phyloP scores from a whole-genome alignment of 768 basidiomycete genomes.

The Mycena rebaudengoi region DNA sequence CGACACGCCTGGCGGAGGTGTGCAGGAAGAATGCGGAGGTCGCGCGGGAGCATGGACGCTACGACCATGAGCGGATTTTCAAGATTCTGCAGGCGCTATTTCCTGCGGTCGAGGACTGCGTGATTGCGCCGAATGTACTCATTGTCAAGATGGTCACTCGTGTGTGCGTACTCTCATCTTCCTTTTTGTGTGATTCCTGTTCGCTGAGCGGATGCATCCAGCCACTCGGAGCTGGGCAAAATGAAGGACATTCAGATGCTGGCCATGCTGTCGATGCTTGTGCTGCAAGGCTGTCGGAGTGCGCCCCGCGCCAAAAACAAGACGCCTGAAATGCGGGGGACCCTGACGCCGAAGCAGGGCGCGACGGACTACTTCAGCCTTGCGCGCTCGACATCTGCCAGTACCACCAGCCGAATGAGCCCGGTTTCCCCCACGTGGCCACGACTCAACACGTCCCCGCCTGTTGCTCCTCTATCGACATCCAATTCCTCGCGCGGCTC shows the following conservation, averaged over 20 bases:
- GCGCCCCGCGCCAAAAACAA: conserved; percentile 9
- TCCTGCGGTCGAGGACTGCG: conserved; percentile 30
- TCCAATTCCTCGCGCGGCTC: conserved; percentile 78
- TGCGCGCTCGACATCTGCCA: conserved; percentile 40
- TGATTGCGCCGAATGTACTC: conserved; percentile 38
- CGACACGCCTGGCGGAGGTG: conserved; percentile 50
- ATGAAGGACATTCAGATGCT: conserved; percentile 83
- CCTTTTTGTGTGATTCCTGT: conserved; percentile 2
- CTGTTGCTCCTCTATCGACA: conserved; percentile 51
- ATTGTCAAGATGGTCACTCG: conserved; percentile 51
- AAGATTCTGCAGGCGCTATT: conserved; percentile 62
- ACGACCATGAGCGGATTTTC: conserved; percentile 78
- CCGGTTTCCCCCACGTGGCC: conserved; percentile 62
- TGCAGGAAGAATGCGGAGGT: conserved; percentile 68
- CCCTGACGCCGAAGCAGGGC: conserved; percentile 29
- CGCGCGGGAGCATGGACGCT: conserved; percentile 67
- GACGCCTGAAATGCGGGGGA: conserved; percentile 13
- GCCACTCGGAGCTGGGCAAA: conserved; percentile 50
- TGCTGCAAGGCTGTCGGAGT: conserved; percentile 57
- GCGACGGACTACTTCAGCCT: conserved; percentile 70
- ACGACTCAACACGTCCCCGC: conserved; percentile 49
- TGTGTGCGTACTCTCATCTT: conserved; percentile 52
- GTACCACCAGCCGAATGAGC: conserved; percentile 41
- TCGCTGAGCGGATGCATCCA: conserved; percentile 27
- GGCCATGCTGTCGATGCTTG: conserved; percentile 76